phyloP scores from a whole-genome alignment of 192 early-diverging fungal genomes.

The Helicostylum pulchrum region DNA sequence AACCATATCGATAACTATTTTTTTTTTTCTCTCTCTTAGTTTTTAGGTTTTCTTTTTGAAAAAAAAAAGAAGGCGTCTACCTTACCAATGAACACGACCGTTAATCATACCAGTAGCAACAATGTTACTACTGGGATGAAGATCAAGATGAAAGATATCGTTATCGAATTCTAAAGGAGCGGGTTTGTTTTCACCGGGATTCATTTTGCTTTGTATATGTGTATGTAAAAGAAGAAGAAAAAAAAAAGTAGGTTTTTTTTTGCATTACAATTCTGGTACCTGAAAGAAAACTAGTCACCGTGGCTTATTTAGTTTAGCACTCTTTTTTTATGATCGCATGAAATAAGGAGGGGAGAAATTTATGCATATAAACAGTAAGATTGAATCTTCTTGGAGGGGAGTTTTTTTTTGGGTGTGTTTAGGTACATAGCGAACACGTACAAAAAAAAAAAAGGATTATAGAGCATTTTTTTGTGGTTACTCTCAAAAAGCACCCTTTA shows the following conservation, averaged over 20 bases:
- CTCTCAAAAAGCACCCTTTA: too few relatives aligned
- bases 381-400: too few relatives aligned
- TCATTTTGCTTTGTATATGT: not conserved
- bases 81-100: conserved; percentile 69
- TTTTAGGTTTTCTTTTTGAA: not conserved
- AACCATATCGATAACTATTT: conserved; percentile 27
- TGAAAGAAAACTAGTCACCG: not conserved
- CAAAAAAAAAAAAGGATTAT: too few relatives aligned
- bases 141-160: conserved; percentile 57
- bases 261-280: too few relatives aligned
- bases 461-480: too few relatives aligned
- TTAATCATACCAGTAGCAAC: conserved; percentile 68
- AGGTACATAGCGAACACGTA: too few relatives aligned
- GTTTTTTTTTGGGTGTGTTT: too few relatives aligned
- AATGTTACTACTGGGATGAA: conserved; percentile 69
- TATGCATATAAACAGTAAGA: too few relatives aligned
- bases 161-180: conserved; percentile 44
- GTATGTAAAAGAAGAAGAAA: not conserved
- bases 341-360: too few relatives aligned
- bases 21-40: not conserved
- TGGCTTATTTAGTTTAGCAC: not conserved
- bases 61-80: not conserved
- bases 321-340: too few relatives aligned
- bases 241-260: too few relatives aligned
- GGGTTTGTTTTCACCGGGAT: conserved; percentile 15